Percentiles rank a stretch among this genome's conserved stretches.
Conservation (phyloP, 495 filamentous ascomycete genomes). For the Saxophila tyrrhenica region DNA sequence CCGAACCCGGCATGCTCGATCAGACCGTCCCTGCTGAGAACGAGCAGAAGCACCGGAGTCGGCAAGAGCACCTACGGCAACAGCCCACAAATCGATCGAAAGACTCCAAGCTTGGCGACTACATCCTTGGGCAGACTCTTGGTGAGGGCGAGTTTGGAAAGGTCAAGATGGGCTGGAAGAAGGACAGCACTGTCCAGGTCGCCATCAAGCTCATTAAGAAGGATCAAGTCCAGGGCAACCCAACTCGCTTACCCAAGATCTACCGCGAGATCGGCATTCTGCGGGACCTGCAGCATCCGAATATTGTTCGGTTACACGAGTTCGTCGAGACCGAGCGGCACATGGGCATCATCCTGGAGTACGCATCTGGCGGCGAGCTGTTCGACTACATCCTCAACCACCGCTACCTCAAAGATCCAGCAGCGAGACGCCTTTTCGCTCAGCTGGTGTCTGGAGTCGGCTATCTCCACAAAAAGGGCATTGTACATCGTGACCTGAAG, state of each 20-base stretch:
- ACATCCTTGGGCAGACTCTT: slow-evolving; percentile 90
- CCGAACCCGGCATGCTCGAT: slow-evolving; percentile 40
- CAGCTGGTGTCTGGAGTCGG: slow-evolving; percentile 94
- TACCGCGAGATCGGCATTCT: slow-evolving; percentile 92
- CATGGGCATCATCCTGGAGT: slow-evolving; percentile 97
- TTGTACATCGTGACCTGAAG: slow-evolving; percentile 95
- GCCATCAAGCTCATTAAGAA: slow-evolving; percentile 96
- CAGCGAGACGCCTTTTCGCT: slow-evolving; percentile 83
- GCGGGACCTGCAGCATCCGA: slow-evolving; percentile 75
- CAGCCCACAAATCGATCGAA: slow-evolving; percentile 46
- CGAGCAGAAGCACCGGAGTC: slow-evolving; percentile 50
- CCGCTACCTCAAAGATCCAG: slow-evolving; percentile 85
- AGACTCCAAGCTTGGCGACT: slow-evolving; percentile 85
- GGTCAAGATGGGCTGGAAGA: slow-evolving; percentile 98
- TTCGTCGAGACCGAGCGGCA: slow-evolving; percentile 96
- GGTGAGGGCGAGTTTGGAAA: slow-evolving; percentile 98
- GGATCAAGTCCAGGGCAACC: slow-evolving; percentile 76
- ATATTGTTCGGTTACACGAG: slow-evolving; percentile 94
- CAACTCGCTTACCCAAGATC: slow-evolving; percentile 84
- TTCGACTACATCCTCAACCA: slow-evolving; percentile 98
- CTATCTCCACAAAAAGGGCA: slow-evolving; percentile 97
- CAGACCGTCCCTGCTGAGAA: slow-evolving; percentile 49
- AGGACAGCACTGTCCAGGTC: slow-evolving; percentile 85
- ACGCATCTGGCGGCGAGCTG: slow-evolving; percentile 91
- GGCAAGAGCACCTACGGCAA: slow-evolving; percentile 59